phyloP scores from a whole-genome alignment of 768 basidiomycete genomes.

The Kwoniella bestiolae region DNA sequence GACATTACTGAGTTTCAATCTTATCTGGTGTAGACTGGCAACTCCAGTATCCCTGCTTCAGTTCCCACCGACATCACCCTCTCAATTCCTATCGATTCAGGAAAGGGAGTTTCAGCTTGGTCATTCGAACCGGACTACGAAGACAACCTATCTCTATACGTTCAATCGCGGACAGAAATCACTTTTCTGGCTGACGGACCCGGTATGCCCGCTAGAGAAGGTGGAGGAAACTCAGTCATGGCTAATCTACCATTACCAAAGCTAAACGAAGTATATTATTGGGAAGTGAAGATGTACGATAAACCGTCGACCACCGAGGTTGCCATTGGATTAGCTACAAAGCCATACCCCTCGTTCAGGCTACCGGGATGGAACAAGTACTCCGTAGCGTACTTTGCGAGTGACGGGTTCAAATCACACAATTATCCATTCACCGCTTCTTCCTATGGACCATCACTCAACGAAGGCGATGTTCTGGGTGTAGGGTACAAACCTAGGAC shows the following conservation, averaged over 20 bases:
- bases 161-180: conserved; percentile 94
- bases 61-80: conserved; percentile 97
- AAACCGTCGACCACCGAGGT: conserved; percentile 83
- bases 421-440: conserved; percentile 91
- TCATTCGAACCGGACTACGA: conserved; percentile 99
- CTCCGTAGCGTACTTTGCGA: conserved; percentile 90
- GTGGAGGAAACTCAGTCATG: conserved; percentile 90
- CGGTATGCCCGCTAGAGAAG: conserved; percentile 73
- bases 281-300: conserved; percentile 99
- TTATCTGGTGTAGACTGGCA: conserved; percentile 57
- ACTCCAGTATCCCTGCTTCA: conserved; percentile 89
- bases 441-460: conserved; percentile 79
- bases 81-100: conserved; percentile 97
- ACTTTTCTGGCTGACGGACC: conserved; percentile 75
- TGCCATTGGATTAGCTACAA: conserved; percentile 92
- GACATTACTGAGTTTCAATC: neutral
- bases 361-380: conserved; percentile 82
- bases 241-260: conserved; percentile 96
- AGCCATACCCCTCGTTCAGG: conserved; percentile 93
- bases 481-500: conserved; percentile 94
- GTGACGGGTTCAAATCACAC: conserved; percentile 91
- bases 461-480: conserved; percentile 94
- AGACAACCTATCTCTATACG: conserved; percentile 85
- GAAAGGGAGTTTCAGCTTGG: conserved; percentile 99
- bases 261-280: conserved; percentile 98